Conservation (phyloP, 306 rosid genomes). For the Rosa multiflora region DNA sequence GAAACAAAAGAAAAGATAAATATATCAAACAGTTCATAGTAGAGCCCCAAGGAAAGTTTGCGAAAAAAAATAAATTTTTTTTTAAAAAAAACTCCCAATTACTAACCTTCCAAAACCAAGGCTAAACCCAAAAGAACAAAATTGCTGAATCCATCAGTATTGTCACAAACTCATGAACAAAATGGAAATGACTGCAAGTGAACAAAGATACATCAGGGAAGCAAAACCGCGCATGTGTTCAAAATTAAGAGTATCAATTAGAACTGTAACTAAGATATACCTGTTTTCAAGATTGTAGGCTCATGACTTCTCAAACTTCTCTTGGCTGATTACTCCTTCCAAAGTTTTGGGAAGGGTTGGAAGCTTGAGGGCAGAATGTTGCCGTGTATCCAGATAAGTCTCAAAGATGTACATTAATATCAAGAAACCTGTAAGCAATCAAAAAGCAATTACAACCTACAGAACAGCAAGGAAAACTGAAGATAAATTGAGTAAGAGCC, state of each 20-base stretch:
- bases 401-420: conserved; percentile 85
- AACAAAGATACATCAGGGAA: conserved; percentile 15
- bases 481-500: no score
- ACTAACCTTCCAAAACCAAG: conserved; percentile 97
- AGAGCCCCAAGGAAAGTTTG: not conserved
- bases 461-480: not conserved
- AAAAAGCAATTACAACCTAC: not conserved
- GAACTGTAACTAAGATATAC: conserved; percentile 32
- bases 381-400: conserved; percentile 81
- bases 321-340: conserved; percentile 90
- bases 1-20: not conserved
- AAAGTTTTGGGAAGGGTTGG: conserved; percentile 89
- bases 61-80: no score
- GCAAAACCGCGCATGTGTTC: not conserved
- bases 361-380: conserved; percentile 75
- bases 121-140: conserved; percentile 69
- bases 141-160: conserved; percentile 84
- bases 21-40: not conserved
- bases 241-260: not conserved
- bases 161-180: conserved; percentile 84
- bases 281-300: conserved; percentile 96
- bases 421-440: conserved; percentile 63
- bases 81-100: conserved; percentile 26
- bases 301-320: conserved; percentile 86
- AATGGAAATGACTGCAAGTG: conserved; percentile 76